phyloP scores from a whole-genome alignment of 139 green algal species.

The Yamagishiella unicocca region DNA sequence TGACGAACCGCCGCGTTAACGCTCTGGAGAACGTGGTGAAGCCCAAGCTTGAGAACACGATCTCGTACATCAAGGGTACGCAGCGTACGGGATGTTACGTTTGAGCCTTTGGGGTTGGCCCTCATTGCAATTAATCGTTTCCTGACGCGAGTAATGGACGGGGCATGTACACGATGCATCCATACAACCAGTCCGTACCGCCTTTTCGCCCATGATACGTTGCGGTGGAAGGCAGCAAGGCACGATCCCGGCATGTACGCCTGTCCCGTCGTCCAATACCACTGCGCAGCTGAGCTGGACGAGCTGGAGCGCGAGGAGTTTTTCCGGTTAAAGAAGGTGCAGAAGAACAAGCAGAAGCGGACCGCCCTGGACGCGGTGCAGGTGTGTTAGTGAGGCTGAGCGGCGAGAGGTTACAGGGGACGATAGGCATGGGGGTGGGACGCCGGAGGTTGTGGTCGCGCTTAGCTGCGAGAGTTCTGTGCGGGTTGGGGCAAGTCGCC shows the following conservation, averaged over 20 bases:
- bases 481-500: no score
- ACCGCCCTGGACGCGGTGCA: background rate
- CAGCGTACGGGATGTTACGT: no score
- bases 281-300: conserved; percentile 93
- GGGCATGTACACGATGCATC: no score
- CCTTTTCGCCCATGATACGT: no score
- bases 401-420: background rate
- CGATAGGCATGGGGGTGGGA: no score
- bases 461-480: no score
- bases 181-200: no score
- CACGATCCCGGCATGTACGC: no score
- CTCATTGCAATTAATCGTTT: background rate
- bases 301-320: conserved; percentile 99
- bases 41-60: conserved; percentile 98
- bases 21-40: conserved; percentile 99
- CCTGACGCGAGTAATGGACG: no score
- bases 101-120: background rate
- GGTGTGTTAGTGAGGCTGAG: background rate
- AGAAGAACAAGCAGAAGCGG: conserved; percentile 80
- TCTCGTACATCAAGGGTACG: conserved; percentile 95
- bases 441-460: no score
- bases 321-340: conserved; percentile 82
- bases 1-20: conserved; percentile 98
- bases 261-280: background rate
- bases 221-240: no score